phyloP scores from a whole-genome alignment of 2,329 filamentous ascomycete species.

The Fusarium siculi region DNA sequence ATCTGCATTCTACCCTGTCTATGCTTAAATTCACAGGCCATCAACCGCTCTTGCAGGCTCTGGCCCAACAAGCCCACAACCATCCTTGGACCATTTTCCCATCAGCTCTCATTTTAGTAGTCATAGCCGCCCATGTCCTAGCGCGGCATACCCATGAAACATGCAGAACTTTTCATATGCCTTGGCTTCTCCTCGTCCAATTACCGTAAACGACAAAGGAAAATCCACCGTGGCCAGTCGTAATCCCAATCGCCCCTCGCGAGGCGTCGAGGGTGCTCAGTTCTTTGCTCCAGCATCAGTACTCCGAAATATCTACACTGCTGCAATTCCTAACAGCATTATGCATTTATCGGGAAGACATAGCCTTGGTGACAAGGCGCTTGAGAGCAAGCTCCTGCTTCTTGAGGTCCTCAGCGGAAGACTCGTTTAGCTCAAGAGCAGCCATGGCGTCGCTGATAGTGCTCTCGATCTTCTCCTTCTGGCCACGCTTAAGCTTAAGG shows the following conservation, averaged over 20 bases:
- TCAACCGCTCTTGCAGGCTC: slow-evolving; percentile 39
- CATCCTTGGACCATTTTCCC: slow-evolving; percentile 37
- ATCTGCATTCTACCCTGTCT: slow-evolving; percentile 53
- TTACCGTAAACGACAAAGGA: slow-evolving; percentile 48
- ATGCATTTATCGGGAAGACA: slow-evolving; percentile 82
- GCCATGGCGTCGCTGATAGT: slow-evolving; percentile 97
- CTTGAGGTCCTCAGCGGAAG: slow-evolving; percentile 92
- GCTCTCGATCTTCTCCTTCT: slow-evolving; percentile 99
- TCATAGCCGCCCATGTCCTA: slow-evolving; percentile 41
- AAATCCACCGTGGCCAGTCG: slow-evolving; percentile 32
- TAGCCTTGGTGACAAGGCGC: slow-evolving; percentile 97
- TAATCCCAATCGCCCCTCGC: slow-evolving; percentile 30
- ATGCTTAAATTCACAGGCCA: slow-evolving; percentile 49
- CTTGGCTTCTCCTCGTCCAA: slow-evolving; percentile 48
- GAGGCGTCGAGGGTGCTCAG: slow-evolving; percentile 34
- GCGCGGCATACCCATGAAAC: slow-evolving; percentile 45
- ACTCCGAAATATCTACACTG: slow-evolving; percentile 32
- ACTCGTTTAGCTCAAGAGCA: slow-evolving; percentile 95
- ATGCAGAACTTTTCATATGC: slow-evolving; percentile 52
- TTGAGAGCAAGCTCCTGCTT: slow-evolving; percentile 99
- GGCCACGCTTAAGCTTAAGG: slow-evolving; percentile 97
- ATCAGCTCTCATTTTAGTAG: slow-evolving; percentile 43
- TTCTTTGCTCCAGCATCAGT: slow-evolving; percentile 31
- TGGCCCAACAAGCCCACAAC: slow-evolving; percentile 39
- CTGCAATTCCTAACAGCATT: slow-evolving; percentile 22